Evolutionary conservation across 352 stramenopile genomes (phyloP).

Genomic region (Globisporangium cederbergense): DNA sequence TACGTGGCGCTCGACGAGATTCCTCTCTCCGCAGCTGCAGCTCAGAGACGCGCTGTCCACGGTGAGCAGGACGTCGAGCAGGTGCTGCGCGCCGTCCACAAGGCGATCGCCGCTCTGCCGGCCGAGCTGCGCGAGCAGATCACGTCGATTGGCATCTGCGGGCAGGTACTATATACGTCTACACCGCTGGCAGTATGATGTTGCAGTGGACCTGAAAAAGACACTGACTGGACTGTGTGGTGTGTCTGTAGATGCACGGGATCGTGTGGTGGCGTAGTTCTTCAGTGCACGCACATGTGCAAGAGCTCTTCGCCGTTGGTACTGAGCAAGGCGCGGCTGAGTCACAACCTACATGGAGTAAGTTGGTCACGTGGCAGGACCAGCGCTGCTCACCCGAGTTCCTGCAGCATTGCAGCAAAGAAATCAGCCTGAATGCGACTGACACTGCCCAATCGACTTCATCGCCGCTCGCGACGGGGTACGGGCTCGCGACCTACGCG

Average conservation of each 20-base stretch:
- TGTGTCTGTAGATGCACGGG: constrained; percentile 64
- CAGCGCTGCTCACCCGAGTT: constrained; percentile 65
- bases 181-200: background rate
- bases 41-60: background rate
- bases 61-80: constrained; percentile 48
- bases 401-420: constrained; percentile 27
- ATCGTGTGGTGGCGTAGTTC: constrained; percentile 79
- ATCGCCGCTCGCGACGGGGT: constrained; percentile 51
- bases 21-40: constrained; percentile 4
- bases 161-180: constrained; percentile 32
- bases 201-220: too few relatives aligned
- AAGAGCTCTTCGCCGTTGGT: constrained; percentile 23
- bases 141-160: constrained; percentile 60
- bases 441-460: background rate
- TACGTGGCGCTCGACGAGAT: constrained; percentile 39
- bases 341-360: constrained; percentile 42
- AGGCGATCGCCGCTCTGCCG: constrained; percentile 32
- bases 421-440: constrained; percentile 10
- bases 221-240: background rate
- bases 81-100: constrained; percentile 42
- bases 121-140: constrained; percentile 21
- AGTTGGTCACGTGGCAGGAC: constrained; percentile 78
- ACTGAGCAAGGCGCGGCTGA: background rate
- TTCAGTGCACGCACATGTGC: constrained; percentile 25
- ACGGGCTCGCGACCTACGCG: constrained; percentile 67